phyloP scores from a whole-genome alignment of 2,329 filamentous ascomycete genomes.

The Aspergillus felis region DNA sequence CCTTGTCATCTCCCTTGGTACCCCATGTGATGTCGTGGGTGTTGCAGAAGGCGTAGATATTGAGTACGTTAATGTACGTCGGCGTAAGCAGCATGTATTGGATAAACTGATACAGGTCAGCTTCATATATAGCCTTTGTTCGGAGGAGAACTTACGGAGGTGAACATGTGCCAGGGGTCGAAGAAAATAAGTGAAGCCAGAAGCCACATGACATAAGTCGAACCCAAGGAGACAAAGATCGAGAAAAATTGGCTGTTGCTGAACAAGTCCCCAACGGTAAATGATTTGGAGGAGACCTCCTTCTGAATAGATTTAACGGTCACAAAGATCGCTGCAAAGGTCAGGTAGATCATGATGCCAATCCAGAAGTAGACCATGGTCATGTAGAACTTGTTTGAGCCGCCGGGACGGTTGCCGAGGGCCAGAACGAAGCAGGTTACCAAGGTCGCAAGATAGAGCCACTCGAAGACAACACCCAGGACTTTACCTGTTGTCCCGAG shows the following conservation, averaged over 20 bases:
- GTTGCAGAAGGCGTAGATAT: conserved; percentile 98
- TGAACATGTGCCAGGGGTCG: conserved; percentile 99
- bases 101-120: conserved; percentile 54
- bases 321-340: conserved; percentile 93
- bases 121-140: not conserved
- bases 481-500: conserved; percentile 74
- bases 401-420: conserved; percentile 89
- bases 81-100: conserved; percentile 95
- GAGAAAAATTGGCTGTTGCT: conserved; percentile 88
- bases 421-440: conserved; percentile 94
- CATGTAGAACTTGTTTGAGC: conserved; percentile 90
- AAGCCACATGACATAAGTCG: conserved; percentile 91
- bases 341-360: conserved; percentile 88
- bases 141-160: conserved; percentile 48
- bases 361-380: conserved; percentile 99
- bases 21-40: conserved; percentile 98
- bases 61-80: conserved; percentile 96
- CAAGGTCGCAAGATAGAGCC: conserved; percentile 87
- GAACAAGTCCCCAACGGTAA: conserved; percentile 71
- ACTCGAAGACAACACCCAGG: conserved; percentile 87
- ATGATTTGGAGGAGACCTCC: conserved; percentile 60
- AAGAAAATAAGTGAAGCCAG: conserved; percentile 90
- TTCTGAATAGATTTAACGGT: conserved; percentile 78
- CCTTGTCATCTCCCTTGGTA: conserved; percentile 95
- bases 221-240: conserved; percentile 84